These are phyloP conservation scores for Russula compacta DNA, from an alignment of 768 basidiomycete genomes.

Conservation along the genomic window DNA sequence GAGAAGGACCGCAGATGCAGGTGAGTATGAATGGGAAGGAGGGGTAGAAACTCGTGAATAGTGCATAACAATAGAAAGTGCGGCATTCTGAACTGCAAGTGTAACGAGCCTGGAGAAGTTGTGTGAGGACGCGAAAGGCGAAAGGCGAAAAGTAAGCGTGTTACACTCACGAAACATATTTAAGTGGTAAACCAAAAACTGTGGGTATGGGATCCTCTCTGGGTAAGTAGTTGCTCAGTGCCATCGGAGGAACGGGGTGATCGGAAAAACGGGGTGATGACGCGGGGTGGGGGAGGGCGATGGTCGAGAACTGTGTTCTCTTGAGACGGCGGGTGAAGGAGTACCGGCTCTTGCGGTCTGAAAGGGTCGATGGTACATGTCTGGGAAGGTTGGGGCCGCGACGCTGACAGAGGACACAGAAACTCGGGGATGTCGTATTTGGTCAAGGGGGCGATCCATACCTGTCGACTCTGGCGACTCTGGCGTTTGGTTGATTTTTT, in stretches of 20 bases:
- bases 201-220: slow-evolving; percentile 33
- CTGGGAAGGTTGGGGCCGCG: slow-evolving; percentile 28
- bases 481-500: not conserved
- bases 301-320: slow-evolving; percentile 28
- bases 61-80: slow-evolving; percentile 96
- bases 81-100: slow-evolving; percentile 90
- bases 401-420: slow-evolving; percentile 16
- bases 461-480: not conserved
- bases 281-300: slow-evolving; percentile 23
- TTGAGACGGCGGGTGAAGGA: slow-evolving; percentile 36
- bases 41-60: slow-evolving; percentile 90
- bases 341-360: slow-evolving; percentile 40
- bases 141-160: not conserved
- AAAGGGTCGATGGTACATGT: slow-evolving; percentile 56
- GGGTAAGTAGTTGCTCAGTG: not conserved
- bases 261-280: slow-evolving; percentile 14
- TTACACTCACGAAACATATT: slow-evolving; percentile 67
- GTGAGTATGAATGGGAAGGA: slow-evolving; percentile 74
- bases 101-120: slow-evolving; percentile 42
- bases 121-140: not conserved
- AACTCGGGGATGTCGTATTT: slow-evolving; percentile 12
- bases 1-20: slow-evolving; percentile 87
- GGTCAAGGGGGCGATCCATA: slow-evolving; percentile 14
- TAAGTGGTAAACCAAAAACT: slow-evolving; percentile 63
- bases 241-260: slow-evolving; percentile 12